Percentiles rank a stretch among this genome's conserved stretches.
phyloP scores from a whole-genome alignment of 805 yeast genomes.

The Pichia deserticola region DNA sequence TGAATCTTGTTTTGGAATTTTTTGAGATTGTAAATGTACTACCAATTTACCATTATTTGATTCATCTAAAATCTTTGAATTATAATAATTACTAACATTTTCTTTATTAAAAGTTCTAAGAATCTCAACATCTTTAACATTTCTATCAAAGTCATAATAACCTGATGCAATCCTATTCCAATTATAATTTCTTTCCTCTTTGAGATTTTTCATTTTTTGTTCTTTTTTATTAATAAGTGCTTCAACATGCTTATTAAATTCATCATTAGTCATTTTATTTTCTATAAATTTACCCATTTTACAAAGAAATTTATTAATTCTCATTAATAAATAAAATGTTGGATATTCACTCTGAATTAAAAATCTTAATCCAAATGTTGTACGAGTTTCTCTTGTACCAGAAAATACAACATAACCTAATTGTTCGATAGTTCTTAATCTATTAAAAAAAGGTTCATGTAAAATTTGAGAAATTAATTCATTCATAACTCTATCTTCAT shows the following conservation, averaged over 20 bases:
- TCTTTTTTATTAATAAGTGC: slow-evolving; percentile 60
- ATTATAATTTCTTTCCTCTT: slow-evolving; percentile 64
- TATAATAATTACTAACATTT: slow-evolving; percentile 43
- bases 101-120: slow-evolving; percentile 49
- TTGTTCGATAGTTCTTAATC: slow-evolving; percentile 88
- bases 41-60: slow-evolving; percentile 36
- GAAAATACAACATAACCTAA: slow-evolving; percentile 91
- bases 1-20: slow-evolving; percentile 17
- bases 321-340: slow-evolving; percentile 61
- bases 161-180: slow-evolving; percentile 69
- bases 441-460: slow-evolving; percentile 84
- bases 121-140: slow-evolving; percentile 48
- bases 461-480: slow-evolving; percentile 66
- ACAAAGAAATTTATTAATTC: slow-evolving; percentile 63
- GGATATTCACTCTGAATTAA: slow-evolving; percentile 80
- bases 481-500: slow-evolving; percentile 38
- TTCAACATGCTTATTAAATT: slow-evolving; percentile 59
- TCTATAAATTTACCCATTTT: slow-evolving; percentile 34
- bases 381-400: slow-evolving; percentile 59
- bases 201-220: slow-evolving; percentile 68
- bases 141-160: slow-evolving; percentile 63
- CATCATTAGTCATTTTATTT: slow-evolving; percentile 48
- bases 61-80: slow-evolving; percentile 30
- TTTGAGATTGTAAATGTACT: slow-evolving; percentile 58
- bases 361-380: slow-evolving; percentile 65